Percentiles rank a stretch among this genome's conserved stretches.
These are phyloP conservation scores for Lippia alba DNA, from an alignment of 305 asterid species.

Conservation along the genomic window DNA sequence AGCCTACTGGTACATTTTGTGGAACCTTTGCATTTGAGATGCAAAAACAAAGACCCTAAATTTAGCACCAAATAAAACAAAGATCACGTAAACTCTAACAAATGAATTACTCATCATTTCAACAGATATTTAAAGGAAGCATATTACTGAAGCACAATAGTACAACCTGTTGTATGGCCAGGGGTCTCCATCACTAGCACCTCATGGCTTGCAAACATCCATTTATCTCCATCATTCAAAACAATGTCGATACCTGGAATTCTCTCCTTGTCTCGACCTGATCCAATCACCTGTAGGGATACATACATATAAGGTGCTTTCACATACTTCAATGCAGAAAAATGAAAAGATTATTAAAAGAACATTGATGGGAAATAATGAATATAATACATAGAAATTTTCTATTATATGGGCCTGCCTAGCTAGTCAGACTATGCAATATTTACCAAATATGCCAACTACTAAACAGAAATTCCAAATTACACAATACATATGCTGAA, in stretches of 20 bases:
- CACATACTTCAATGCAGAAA: slow-evolving; percentile 27
- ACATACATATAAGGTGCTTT: slow-evolving; percentile 4
- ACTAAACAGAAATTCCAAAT: background rate
- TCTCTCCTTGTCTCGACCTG: slow-evolving; percentile 74
- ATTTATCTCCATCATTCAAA: slow-evolving; percentile 86
- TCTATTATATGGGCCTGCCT: no score
- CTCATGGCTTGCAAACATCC: slow-evolving; percentile 99
- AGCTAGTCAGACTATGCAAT: no score
- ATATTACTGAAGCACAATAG: slow-evolving; percentile 12
- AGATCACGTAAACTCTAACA: slow-evolving; percentile 25
- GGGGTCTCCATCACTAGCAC: slow-evolving; percentile 88
- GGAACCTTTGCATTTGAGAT: background rate
- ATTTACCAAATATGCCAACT: no score
- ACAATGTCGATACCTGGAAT: slow-evolving; percentile 97
- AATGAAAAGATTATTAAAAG: slow-evolving; percentile 9
- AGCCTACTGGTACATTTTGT: slow-evolving; percentile 4
- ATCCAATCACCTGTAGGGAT: slow-evolving; percentile 80
- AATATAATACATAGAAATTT: background rate
- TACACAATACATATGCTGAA: no score
- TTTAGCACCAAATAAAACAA: slow-evolving; percentile 13
- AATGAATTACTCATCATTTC: slow-evolving; percentile 9
- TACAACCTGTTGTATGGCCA: slow-evolving; percentile 91
- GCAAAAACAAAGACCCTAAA: background rate
- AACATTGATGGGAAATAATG: slow-evolving; percentile 18
- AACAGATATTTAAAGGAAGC: slow-evolving; percentile 1